A percentile compares a stretch with the other conserved stretches of the same genome.
Conservation (phyloP, 1,284 basidiomycete genomes). For the Trametes polyzona region DNA sequence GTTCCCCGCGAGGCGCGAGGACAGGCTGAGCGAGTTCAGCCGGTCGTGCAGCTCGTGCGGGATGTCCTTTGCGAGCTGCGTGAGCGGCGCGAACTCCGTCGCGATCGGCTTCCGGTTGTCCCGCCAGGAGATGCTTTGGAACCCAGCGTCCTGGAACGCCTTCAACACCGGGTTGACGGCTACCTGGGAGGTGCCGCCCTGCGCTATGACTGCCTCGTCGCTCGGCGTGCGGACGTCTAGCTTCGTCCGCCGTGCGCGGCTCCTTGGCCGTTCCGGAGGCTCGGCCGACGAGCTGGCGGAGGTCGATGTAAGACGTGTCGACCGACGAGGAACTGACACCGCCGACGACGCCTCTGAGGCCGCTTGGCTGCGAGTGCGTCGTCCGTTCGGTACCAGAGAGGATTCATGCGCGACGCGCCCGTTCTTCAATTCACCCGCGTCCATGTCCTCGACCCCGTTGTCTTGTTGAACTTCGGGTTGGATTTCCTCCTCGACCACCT, state of each 20-base stretch:
- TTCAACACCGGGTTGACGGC: neutral
- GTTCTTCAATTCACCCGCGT: no score
- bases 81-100: constrained; percentile 27
- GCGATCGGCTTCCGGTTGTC: constrained; percentile 24
- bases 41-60: constrained; percentile 38
- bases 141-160: constrained; percentile 18
- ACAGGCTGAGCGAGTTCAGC: constrained; percentile 31
- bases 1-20: constrained; percentile 26
- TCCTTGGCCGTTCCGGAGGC: constrained; percentile 13
- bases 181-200: constrained; percentile 11
- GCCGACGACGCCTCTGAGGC: constrained; percentile 8
- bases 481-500: neutral
- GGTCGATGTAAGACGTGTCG: constrained; percentile 18
- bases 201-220: constrained; percentile 13
- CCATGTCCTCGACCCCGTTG: neutral
- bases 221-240: constrained; percentile 14
- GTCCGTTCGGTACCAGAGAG: neutral
- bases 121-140: constrained; percentile 28
- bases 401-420: no score
- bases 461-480: neutral
- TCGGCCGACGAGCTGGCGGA: constrained; percentile 26
- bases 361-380: constrained; percentile 8
- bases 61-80: constrained; percentile 34
- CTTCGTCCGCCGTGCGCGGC: constrained; percentile 10
- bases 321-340: constrained; percentile 16